Conservation (phyloP, 257 asterid genomes). For the Solanum virginianum region DNA sequence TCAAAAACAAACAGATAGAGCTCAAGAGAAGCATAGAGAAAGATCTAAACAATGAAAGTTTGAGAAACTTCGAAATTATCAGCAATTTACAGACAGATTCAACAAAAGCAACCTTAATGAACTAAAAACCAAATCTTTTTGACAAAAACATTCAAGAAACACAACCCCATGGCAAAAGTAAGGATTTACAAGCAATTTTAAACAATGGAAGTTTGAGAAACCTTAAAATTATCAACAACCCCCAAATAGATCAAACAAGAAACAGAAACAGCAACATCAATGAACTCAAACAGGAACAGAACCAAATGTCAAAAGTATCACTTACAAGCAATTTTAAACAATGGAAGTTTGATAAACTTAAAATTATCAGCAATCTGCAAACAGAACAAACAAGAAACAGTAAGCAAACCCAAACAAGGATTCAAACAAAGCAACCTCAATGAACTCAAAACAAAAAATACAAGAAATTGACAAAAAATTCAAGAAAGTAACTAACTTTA, state of each 20-base stretch:
- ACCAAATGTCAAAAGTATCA: neutral
- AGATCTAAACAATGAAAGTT: neutral
- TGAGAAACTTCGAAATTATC: neutral
- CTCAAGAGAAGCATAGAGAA: neutral
- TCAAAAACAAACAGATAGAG: neutral
- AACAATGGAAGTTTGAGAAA: neutral
- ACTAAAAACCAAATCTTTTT: too few species aligned
- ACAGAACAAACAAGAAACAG: neutral
- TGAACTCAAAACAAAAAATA: neutral
- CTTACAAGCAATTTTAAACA: neutral
- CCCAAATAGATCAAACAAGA: neutral
- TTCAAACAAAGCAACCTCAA: neutral
- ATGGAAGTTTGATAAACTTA: neutral
- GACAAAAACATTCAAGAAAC: neutral
- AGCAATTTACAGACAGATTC: neutral
- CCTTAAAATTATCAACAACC: neutral
- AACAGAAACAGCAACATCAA: neutral
- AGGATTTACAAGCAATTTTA: neutral
- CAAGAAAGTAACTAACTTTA: constrained; percentile 12
- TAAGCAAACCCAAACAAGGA: neutral
- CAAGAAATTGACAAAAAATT: neutral
- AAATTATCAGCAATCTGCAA: neutral
- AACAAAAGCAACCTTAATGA: neutral
- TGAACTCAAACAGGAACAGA: neutral
- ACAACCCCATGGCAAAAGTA: neutral